Base-by-base conservation (phyloP, 306 rosid species). In the Psophocarpus tetragonolobus region DNA sequence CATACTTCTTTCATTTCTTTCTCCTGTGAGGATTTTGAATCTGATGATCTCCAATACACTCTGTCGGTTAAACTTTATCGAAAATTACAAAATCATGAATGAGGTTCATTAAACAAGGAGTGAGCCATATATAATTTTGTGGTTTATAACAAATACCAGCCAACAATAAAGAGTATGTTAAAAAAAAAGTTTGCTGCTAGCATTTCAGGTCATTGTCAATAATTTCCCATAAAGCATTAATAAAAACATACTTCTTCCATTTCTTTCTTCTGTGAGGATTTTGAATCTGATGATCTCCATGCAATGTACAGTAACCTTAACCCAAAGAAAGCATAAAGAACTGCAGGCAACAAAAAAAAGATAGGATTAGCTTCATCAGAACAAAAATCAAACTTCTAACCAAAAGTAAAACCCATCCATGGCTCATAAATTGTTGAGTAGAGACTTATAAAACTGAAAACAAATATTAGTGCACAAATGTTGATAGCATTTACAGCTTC, bases 1-100 rank as follows among this genome's bases (percentile, higher is more conserved):
- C 92, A 45, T 83, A 95, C 99, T 83, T 95, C 99, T 87, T 95
- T 98, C 82, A 95, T 92, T 90, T 95, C 99, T 73, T 95, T 95
- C 87, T 95, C 92, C 88, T 91, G 96, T 47, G 99, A 95, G 51
- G 91, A 50, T 90, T 92, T 95, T 67, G 99, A 67, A 72, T 95
- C 99, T 66, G 66, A 4, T 58, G 97, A 88, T 85, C 94, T 95
- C 98, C 99, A 95, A 24, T 1, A 58, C 4, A 27, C 38, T 2
- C 1, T 4, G 27, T 27, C 15, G 6, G 5, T 14, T n/a, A n/a
- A n/a, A n/a, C n/a, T n/a, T n/a, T n/a, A n/a, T n/a, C n/a, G n/a
- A n/a, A n/a, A n/a, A n/a, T n/a, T n/a, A n/a, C n/a, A n/a, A n/a
- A n/a, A n/a, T n/a, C n/a, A n/a, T n/a, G n/a, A n/a, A n/a, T n/a